Base-by-base conservation (phyloP, 2,329 filamentous ascomycete genomes). In the Colletotrichum aenigma region DNA sequence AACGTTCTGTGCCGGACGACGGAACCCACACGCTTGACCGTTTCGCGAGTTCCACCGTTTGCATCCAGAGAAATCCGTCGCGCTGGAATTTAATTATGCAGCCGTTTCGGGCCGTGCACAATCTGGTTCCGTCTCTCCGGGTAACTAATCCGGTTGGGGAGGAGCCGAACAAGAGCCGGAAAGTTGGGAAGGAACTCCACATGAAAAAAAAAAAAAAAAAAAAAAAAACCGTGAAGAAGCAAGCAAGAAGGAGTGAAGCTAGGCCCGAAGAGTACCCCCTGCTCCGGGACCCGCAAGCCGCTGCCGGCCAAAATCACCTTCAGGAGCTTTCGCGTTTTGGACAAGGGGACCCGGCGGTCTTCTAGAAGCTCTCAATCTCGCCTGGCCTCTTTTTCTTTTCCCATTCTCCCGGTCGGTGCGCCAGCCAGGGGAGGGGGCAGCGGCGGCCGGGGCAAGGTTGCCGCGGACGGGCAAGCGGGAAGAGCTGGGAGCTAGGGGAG, bases 111-210 rank as follows among this genome's bases (percentile, higher is more conserved):
- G 28, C 65, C 28, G 26, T 70, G 36, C 67, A 62, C 56, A 32
- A 70, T 30, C 18, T 24, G 67, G 67, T 70, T 72, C 73, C 73
- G 62, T 43, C 16, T 32, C 24, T 52, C 72, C 62, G 69, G 61
- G 24, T 15, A 66, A 72, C 28, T 56, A 72, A 48, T 68, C 73
- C 69, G 69, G 73, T 30, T 61, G 61, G 62, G 58, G 34, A 64
- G 62, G 58, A 43, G 24, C 62, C 73, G 73, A 75, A 30, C 62
- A 67, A 67, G 38, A 75, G 73, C 73, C 69, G 69, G 68, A 43
- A 21, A 30, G n/a, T 34, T 36, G n/a, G 21, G 18, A 34, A 74
- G 48, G 24, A 70, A 36, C 32, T 56, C 56, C 66, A 48, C 66
- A 32, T 12, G 52, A 13, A 32, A 18, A 36, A 8, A 43, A 43